These are phyloP conservation scores for Colletotrichum lupini DNA, from an alignment of 2,329 filamentous ascomycete genomes.

Conservation along the genomic window DNA sequence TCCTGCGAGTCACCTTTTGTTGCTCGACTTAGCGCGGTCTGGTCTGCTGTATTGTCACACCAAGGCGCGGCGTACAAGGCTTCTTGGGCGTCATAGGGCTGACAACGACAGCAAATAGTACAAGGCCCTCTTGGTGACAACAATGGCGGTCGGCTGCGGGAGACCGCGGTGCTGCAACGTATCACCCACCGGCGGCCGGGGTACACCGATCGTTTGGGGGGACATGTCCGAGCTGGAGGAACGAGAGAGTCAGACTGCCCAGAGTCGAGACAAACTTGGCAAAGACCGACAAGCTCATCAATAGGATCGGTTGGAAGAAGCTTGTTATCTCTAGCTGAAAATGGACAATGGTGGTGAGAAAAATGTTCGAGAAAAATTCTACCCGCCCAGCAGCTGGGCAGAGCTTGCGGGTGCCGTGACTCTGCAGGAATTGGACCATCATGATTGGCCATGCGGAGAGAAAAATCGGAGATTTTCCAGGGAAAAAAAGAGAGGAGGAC, in stretches of 20 bases:
- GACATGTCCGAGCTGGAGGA: neutral
- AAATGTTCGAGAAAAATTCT: conserved; percentile 29
- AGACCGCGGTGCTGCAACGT: neutral
- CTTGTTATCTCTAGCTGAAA: neutral
- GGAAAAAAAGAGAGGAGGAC: neutral
- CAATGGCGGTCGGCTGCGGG: neutral
- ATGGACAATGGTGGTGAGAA: neutral
- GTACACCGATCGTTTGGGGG: neutral
- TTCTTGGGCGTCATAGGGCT: conserved; percentile 26
- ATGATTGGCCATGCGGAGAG: conserved; percentile 14
- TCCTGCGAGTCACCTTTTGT: neutral
- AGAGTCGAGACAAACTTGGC: neutral
- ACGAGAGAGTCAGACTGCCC: neutral
- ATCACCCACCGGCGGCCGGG: neutral
- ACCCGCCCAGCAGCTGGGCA: conserved; percentile 6
- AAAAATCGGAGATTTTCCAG: neutral
- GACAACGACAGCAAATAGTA: conserved; percentile 8
- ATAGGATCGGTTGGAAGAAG: neutral
- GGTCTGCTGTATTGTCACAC: neutral
- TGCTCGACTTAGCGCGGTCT: conserved; percentile 10
- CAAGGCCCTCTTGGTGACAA: too few species aligned
- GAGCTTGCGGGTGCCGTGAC: conserved; percentile 1
- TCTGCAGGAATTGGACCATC: neutral
- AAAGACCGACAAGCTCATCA: conserved; percentile 2
- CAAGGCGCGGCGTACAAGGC: neutral